Conservation (phyloP, 2,329 filamentous ascomycete species). For the Cordyceps cicadae region DNA sequence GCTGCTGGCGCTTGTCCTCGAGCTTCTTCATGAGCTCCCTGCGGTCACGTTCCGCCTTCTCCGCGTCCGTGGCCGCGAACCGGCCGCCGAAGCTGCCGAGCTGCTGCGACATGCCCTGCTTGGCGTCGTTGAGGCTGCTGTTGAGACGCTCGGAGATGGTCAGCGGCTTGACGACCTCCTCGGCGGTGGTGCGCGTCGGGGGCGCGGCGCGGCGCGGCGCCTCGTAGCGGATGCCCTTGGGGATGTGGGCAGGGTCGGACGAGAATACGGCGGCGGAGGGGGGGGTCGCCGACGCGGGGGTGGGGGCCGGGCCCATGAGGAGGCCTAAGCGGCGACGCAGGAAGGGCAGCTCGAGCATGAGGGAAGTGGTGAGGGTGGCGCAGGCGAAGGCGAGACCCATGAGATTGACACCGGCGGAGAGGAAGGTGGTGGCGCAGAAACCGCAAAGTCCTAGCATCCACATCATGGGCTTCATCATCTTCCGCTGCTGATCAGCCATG, state of each 20-base stretch:
- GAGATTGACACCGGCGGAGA: slow-evolving; percentile 41
- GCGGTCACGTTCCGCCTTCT: slow-evolving; percentile 28
- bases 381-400: slow-evolving; percentile 36
- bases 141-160: slow-evolving; percentile 26
- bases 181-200: slow-evolving; percentile 14
- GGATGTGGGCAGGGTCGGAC: slow-evolving; percentile 24
- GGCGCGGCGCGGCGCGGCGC: slow-evolving; percentile 22
- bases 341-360: slow-evolving; percentile 29
- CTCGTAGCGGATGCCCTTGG: slow-evolving; percentile 26
- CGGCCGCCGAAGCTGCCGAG: slow-evolving; percentile 28
- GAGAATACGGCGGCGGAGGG: slow-evolving; percentile 26
- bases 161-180: slow-evolving; percentile 16
- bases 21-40: slow-evolving; percentile 27
- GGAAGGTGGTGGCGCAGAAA: slow-evolving; percentile 37
- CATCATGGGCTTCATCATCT: slow-evolving; percentile 34
- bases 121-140: slow-evolving; percentile 27
- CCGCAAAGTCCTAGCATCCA: slow-evolving; percentile 36
- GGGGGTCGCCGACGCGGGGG: slow-evolving; percentile 15
- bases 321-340: slow-evolving; percentile 33
- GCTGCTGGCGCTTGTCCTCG: slow-evolving; percentile 27
- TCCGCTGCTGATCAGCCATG: slow-evolving; percentile 19
- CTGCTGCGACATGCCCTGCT: slow-evolving; percentile 28
- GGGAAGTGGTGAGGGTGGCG: slow-evolving; percentile 27
- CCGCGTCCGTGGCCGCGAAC: slow-evolving; percentile 23
- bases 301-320: slow-evolving; percentile 23